Percentiles rank a stretch among this genome's conserved stretches.
Evolutionary conservation across 2,329 filamentous ascomycete species (phyloP).

Genomic region (Aspergillus brunneoviolaceus): DNA sequence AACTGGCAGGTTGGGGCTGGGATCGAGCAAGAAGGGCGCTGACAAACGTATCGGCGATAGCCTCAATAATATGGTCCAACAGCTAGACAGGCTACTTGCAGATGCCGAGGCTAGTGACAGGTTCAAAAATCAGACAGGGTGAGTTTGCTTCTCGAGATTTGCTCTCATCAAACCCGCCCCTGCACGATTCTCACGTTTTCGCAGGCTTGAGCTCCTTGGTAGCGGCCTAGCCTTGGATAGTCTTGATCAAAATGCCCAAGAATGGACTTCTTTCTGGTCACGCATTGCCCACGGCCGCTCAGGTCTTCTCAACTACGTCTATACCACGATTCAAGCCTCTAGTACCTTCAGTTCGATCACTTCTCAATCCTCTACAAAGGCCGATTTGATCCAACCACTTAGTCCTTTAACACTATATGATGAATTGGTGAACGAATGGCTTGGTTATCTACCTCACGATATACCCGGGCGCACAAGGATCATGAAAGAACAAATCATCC

Average conservation of each 20-base stretch:
- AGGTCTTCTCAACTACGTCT: constrained; percentile 7
- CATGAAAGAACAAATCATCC: constrained; percentile 40
- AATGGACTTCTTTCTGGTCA: constrained; percentile 29
- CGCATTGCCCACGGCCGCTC: neutral
- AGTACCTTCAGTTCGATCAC: constrained; percentile 14
- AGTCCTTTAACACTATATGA: constrained; percentile 36
- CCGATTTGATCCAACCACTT: constrained; percentile 7
- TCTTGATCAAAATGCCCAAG: constrained; percentile 37
- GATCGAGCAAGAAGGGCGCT: constrained; percentile 4
- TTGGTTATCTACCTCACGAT: constrained; percentile 31
- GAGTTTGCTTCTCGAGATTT: constrained; percentile 13
- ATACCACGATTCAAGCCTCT: constrained; percentile 23
- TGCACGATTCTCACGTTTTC: constrained; percentile 10
- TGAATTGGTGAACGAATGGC: constrained; percentile 37
- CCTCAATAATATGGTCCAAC: constrained; percentile 26
- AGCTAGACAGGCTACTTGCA: constrained; percentile 17
- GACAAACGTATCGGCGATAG: constrained; percentile 3
- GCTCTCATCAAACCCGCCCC: neutral
- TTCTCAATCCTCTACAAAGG: constrained; percentile 15
- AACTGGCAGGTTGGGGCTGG: constrained; percentile 15
- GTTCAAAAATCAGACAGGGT: constrained; percentile 31
- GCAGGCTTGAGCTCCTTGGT: constrained; percentile 35
- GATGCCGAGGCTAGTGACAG: constrained; percentile 8
- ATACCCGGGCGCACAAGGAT: constrained; percentile 40
- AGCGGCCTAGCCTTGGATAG: constrained; percentile 31